Percentiles rank a stretch among this genome's conserved stretches.
Evolutionary conservation across 2,329 filamentous ascomycete species (phyloP).

Genomic region (Ophiostoma novo-ulmi): DNA sequence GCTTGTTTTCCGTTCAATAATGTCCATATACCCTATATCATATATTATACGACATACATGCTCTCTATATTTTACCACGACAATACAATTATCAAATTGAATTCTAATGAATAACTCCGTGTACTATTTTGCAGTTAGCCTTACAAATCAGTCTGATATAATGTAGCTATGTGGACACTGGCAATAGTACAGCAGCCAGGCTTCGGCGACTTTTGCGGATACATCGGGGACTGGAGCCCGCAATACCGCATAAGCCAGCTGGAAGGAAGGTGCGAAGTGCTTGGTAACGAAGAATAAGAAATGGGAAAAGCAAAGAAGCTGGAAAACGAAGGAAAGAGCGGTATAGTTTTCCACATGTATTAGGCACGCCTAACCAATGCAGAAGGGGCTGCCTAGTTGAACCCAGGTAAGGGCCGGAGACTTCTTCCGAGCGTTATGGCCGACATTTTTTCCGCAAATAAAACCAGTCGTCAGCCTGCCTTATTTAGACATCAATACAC

Average conservation of each 20-base stretch:
- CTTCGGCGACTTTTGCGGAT: conserved; percentile 7
- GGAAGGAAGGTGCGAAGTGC: not conserved
- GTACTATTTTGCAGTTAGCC: not conserved
- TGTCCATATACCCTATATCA: conserved; percentile 12
- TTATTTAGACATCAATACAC: not conserved
- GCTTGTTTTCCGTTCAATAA: not conserved
- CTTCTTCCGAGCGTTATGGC: not conserved
- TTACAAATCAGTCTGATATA: not conserved
- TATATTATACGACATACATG: not conserved
- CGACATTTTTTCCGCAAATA: not conserved
- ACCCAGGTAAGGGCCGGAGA: not conserved
- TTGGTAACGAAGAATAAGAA: not conserved
- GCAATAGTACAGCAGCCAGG: not conserved
- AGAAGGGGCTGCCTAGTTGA: not conserved
- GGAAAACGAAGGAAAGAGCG: not conserved
- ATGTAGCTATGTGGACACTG: not conserved
- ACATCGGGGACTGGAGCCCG: not conserved
- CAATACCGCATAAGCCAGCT: not conserved
- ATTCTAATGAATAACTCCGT: not conserved
- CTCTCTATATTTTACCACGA: not conserved
- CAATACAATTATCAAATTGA: not conserved
- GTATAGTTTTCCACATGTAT: not conserved
- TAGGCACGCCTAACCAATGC: not conserved
- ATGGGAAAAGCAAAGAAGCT: not conserved
- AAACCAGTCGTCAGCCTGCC: not conserved